Conservation (phyloP, 129 eudicot genomes). For the Flaveria bidentis region DNA sequence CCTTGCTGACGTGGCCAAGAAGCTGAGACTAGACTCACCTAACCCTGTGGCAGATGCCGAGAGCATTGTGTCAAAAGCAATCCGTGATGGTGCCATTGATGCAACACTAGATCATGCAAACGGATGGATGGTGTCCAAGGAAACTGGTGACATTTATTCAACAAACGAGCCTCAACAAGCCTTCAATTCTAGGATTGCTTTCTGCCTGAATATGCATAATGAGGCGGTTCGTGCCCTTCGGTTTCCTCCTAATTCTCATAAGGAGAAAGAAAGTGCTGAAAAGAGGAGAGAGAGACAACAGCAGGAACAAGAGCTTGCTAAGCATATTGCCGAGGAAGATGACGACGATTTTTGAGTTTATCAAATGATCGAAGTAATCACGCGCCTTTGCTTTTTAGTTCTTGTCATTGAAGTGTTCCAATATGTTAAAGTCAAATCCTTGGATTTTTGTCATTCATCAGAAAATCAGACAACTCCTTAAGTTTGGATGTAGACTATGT, state of each 20-base stretch:
- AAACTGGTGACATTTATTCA: slow-evolving; percentile 92
- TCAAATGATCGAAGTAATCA: not conserved
- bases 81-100: slow-evolving; percentile 96
- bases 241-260: slow-evolving; percentile 86
- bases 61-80: slow-evolving; percentile 91
- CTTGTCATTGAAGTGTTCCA: slow-evolving; percentile 18
- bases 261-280: slow-evolving; percentile 96
- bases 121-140: slow-evolving; percentile 95
- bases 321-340: slow-evolving; percentile 97
- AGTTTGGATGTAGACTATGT: slow-evolving; percentile 19
- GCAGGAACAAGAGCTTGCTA: slow-evolving; percentile 98
- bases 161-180: slow-evolving; percentile 94
- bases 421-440: slow-evolving; percentile 10
- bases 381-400: slow-evolving; percentile 26
- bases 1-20: slow-evolving; percentile 79
- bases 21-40: slow-evolving; percentile 80
- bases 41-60: slow-evolving; percentile 97
- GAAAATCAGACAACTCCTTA: slow-evolving; percentile 2
- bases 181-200: slow-evolving; percentile 90
- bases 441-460: slow-evolving; percentile 11
- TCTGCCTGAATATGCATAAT: slow-evolving; percentile 94
- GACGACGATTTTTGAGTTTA: slow-evolving; percentile 76
- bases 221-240: slow-evolving; percentile 93
- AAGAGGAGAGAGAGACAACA: slow-evolving; percentile 98
- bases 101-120: slow-evolving; percentile 87